Evolutionary conservation across 768 basidiomycete genomes (phyloP), one percentile per base, ranked within the genome.

Genomic region (Tulasnella sp.): DNA sequence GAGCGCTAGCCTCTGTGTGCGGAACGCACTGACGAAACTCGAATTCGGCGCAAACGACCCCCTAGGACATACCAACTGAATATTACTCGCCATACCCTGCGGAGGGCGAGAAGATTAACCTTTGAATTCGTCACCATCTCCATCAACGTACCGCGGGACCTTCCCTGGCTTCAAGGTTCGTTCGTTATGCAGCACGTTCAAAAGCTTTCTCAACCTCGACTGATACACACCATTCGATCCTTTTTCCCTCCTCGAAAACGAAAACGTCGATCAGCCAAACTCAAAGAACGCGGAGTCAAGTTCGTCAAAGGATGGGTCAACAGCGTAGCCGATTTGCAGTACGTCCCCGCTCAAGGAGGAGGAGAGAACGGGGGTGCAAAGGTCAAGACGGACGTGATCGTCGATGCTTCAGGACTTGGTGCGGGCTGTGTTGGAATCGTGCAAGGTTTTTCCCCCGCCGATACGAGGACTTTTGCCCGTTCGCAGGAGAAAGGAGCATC

Each of bases 401-500:
- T 91, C 77, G 91, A 91, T 74, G 89, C 90, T 7, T 86, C 88
- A 0, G 87, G 87, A 15, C 85, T 91, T 10, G 90, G 89, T 87
- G 69, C 71, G 74, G 69, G 20, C 5, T 35, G 35, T 5, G 2
- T 35, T 35, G 35, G 35, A 35, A 5, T 57, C 13, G 9, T 5
- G 35, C 35, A 48, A 16, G 46, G 16, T 20, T 11, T n/a, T n/a
- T n/a, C n/a, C n/a, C n/a, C n/a, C n/a, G n/a, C n/a, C n/a, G n/a
- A n/a, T n/a, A n/a, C n/a, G n/a, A n/a, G n/a, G n/a, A n/a, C n/a
- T n/a, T n/a, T n/a, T n/a, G n/a, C 73, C 42, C 44, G 57, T 23
- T 11, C n/a, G 18, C 73, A 88, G 92, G 92, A 4, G 90, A 94
- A 13, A 87, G 89, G 73, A 90, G 89, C 42, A 86, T 97, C 61